Conservation (phyloP, 106 monocot species). For the Narthecium ossifragum region DNA sequence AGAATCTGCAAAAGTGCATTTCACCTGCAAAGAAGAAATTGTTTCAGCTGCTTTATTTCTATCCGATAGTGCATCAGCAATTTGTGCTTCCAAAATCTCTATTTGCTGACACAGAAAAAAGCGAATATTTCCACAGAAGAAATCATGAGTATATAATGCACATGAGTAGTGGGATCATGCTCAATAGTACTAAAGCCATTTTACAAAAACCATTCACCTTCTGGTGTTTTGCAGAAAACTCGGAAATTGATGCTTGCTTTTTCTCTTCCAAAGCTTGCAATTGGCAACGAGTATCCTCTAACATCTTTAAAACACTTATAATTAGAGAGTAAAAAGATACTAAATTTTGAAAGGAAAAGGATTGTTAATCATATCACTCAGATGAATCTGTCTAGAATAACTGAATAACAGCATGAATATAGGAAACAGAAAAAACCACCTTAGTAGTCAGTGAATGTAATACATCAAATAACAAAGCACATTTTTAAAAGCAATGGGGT, state of each 20-base stretch:
- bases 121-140: not conserved
- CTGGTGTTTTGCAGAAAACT: constrained; percentile 76
- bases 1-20: not conserved
- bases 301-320: constrained; percentile 41
- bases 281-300: constrained; percentile 48
- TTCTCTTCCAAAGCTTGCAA: constrained; percentile 73
- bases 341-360: no score
- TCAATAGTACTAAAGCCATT: not conserved
- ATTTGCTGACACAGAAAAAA: constrained; percentile 40
- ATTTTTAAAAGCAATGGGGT: no score
- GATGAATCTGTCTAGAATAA: no score
- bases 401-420: no score
- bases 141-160: constrained; percentile 1
- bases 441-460: no score
- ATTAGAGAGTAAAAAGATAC: no score
- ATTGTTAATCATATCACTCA: no score
- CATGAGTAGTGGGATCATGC: not conserved
- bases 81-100: constrained; percentile 67
- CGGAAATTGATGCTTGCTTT: constrained; percentile 52
- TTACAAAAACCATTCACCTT: constrained; percentile 35
- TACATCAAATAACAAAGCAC: no score
- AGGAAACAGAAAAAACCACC: no score
- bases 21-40: constrained; percentile 84
- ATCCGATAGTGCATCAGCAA: constrained; percentile 59
- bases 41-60: constrained; percentile 82